phyloP scores from a whole-genome alignment of 805 yeast genomes.

The Yamadazyma sp. region DNA sequence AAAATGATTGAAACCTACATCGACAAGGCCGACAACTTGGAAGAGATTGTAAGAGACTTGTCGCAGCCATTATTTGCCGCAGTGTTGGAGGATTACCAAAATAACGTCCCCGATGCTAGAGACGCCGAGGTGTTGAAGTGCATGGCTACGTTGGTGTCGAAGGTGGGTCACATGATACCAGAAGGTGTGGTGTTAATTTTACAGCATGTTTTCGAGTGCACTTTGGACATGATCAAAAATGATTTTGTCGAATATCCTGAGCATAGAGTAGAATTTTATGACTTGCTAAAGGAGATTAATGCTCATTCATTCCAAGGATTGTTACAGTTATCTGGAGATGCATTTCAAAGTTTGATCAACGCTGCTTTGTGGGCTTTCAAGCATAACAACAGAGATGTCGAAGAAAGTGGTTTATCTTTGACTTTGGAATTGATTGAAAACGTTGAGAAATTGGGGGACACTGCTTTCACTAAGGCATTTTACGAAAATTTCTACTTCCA shows the following conservation, averaged over 20 bases:
- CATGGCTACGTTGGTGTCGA: conserved; percentile 83
- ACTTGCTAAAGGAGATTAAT: conserved; percentile 83
- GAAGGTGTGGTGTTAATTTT: conserved; percentile 85
- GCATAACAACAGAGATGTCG: conserved; percentile 96
- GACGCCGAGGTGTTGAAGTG: conserved; percentile 97
- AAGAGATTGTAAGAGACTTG: conserved; percentile 79
- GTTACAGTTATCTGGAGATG: conserved; percentile 84
- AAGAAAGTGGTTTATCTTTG: conserved; percentile 82
- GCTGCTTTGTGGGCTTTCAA: conserved; percentile 98
- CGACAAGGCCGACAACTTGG: conserved; percentile 79
- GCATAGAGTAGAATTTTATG: conserved; percentile 94
- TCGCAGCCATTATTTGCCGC: conserved; percentile 82
- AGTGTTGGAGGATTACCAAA: conserved; percentile 83
- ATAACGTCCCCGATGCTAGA: conserved; percentile 92
- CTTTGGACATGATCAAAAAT: conserved; percentile 91
- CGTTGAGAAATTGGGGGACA: conserved; percentile 72
- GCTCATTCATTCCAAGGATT: conserved; percentile 82
- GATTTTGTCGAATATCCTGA: conserved; percentile 97
- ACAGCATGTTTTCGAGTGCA: conserved; percentile 90
- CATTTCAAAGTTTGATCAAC: conserved; percentile 86
- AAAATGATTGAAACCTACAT: conserved; percentile 87
- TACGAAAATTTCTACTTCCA: conserved; percentile 87
- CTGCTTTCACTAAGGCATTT: conserved; percentile 78
- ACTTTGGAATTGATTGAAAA: conserved; percentile 82
- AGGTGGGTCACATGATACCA: conserved; percentile 85